Conservation (phyloP, 148 eudicot genomes). For the Amaranthus hypochondriacus region DNA sequence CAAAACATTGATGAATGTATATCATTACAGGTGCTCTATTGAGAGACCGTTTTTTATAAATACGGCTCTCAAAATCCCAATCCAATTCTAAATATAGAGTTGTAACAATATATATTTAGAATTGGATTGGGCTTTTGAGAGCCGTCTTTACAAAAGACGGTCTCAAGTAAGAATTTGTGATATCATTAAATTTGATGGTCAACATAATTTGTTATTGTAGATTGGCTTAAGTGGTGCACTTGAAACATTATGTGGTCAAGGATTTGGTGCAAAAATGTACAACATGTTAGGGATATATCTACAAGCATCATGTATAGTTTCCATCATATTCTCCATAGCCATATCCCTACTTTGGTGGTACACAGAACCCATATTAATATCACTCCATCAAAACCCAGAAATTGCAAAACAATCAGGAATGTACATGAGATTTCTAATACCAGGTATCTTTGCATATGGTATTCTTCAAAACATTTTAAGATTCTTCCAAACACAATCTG, state of each 20-base stretch:
- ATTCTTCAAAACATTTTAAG: constrained; percentile 57
- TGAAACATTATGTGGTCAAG: constrained; percentile 90
- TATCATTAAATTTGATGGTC: no score
- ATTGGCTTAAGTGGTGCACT: constrained; percentile 61
- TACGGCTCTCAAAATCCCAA: no score
- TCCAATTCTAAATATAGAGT: no score
- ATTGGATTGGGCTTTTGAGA: no score
- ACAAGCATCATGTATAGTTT: constrained; percentile 70
- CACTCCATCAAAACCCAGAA: constrained; percentile 57
- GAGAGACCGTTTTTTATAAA: no score
- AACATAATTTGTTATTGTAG: constrained; percentile 4
- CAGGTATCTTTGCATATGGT: constrained; percentile 57
- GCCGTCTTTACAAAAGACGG: no score
- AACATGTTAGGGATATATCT: constrained; percentile 64
- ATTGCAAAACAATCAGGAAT: constrained; percentile 49
- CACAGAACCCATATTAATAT: constrained; percentile 43
- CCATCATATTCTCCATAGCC: constrained; percentile 40
- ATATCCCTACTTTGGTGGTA: constrained; percentile 72
- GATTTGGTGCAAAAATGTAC: constrained; percentile 65
- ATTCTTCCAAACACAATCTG: constrained; percentile 71
- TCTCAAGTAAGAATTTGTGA: no score
- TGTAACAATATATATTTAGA: no score
- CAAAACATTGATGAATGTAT: no score
- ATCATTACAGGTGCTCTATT: no score
- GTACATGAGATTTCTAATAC: constrained; percentile 58